Evolutionary conservation across 2,329 filamentous ascomycete species (phyloP), one percentile per base, ranked within the genome.

Genomic region (Fusarium austroafricanum): DNA sequence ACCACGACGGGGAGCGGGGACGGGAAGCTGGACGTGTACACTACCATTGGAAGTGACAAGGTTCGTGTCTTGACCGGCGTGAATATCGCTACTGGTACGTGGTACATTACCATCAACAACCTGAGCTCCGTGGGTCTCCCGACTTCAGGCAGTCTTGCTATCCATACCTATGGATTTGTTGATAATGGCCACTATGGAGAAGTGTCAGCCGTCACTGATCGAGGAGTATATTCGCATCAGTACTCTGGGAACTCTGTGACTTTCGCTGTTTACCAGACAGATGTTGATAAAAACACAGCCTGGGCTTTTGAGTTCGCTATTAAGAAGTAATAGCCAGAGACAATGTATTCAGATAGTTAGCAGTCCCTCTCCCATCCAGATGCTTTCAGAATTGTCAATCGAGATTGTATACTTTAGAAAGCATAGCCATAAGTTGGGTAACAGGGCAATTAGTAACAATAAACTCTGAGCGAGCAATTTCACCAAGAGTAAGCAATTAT

Each of bases 271-370:
- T 49, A 37, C 14, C 45, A 49, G 45, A 49, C 45, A 1, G 31
- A 49, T 37, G 31, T n/a, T 5, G 45, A 49, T 49, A 17, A 37
- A 15, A 49, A 49, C 18, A 49, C 45, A 49, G 45, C 45, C 15
- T 49, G 45, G 45, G 45, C 45, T 37, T 49, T 49, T 9, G 45
- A 49, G 21, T 49, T 49, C n/a, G 45, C 29, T 26, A 21, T 49
- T 28, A 15, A 21, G 5, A 11, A 37, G 1, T 49, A 26, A 38
- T 15, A 10, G 11, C n/a, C n/a, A 31, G 17, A n/a, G n/a, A n/a
- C n/a, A n/a, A n/a, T n/a, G n/a, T n/a, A n/a, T n/a, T n/a, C n/a
- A n/a, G n/a, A n/a, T n/a, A n/a, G n/a, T n/a, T n/a, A n/a, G n/a
- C n/a, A n/a, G n/a, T n/a, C n/a, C n/a, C n/a, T n/a, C n/a, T n/a